Evolutionary conservation across 2,329 filamentous ascomycete genomes (phyloP).

Genomic region (Aspergillus novoparasiticus): DNA sequence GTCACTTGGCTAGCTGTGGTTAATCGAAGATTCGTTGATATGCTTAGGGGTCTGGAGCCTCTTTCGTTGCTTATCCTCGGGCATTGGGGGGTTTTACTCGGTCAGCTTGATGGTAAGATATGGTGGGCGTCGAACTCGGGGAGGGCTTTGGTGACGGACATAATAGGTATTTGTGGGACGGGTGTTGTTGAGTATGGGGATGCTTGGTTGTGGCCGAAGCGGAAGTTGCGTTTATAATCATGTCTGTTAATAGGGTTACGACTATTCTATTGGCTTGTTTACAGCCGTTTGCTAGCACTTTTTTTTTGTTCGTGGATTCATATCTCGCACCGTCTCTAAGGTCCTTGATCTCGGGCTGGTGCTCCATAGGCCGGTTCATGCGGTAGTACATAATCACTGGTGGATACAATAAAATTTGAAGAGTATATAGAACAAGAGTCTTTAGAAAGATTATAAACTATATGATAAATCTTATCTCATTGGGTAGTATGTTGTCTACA

Average conservation of each 20-base stretch:
- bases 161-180: not conserved
- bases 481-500: too few relatives aligned
- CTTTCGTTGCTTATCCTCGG: constrained; percentile 28
- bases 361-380: too few relatives aligned
- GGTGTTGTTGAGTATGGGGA: not conserved
- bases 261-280: not conserved
- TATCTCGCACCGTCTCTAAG: not conserved
- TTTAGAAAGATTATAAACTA: not conserved
- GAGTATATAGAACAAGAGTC: not conserved
- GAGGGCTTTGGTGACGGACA: constrained; percentile 16
- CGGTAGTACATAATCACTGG: too few relatives aligned
- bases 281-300: not conserved
- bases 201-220: not conserved
- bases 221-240: not conserved
- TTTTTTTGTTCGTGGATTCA: not conserved
- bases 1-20: constrained; percentile 31
- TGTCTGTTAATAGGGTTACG: not conserved
- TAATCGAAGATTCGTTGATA: constrained; percentile 25
- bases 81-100: constrained; percentile 31
- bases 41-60: constrained; percentile 18
- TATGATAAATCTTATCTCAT: too few relatives aligned
- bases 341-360: too few relatives aligned
- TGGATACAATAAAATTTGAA: not conserved
- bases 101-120: constrained; percentile 21
- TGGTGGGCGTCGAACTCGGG: constrained; percentile 33